These are phyloP conservation scores for Trichoderma sp. DNA, from an alignment of 2,329 filamentous ascomycete genomes.

Conservation along the genomic window DNA sequence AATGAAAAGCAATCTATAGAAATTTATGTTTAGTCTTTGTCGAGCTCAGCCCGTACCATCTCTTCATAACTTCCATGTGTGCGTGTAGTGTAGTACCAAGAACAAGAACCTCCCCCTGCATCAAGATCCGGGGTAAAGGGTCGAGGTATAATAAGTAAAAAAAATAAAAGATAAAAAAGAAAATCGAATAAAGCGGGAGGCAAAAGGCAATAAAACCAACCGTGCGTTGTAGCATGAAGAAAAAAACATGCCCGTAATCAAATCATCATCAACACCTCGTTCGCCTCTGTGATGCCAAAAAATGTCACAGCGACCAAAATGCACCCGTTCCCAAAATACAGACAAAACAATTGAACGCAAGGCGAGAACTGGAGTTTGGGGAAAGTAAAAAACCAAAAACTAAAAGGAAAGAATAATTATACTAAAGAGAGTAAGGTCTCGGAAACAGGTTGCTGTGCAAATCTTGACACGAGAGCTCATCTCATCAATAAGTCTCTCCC, in stretches of 20 bases:
- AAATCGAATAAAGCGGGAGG: neutral
- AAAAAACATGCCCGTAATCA: constrained; percentile 33
- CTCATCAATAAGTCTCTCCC: constrained; percentile 54
- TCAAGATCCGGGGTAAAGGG: neutral
- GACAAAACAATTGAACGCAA: constrained; percentile 16
- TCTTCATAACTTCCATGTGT: constrained; percentile 25
- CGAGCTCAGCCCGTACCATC: constrained; percentile 24
- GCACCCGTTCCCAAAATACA: constrained; percentile 22
- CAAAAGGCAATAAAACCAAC: constrained; percentile 24
- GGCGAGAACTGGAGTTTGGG: neutral
- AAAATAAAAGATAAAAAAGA: neutral
- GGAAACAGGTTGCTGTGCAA: neutral
- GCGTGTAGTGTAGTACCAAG: constrained; percentile 20
- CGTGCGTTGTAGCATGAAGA: constrained; percentile 14
- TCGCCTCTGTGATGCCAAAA: constrained; percentile 31
- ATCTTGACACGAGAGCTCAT: constrained; percentile 4
- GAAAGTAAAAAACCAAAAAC: neutral
- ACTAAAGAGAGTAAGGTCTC: neutral
- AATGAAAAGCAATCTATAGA: constrained; percentile 29
- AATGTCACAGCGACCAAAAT: constrained; percentile 22
- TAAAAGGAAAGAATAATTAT: neutral
- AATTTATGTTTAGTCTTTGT: constrained; percentile 19
- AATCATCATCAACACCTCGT: constrained; percentile 35
- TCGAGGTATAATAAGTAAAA: constrained; percentile 24
- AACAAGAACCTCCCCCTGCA: constrained; percentile 18